Evolutionary conservation across 495 filamentous ascomycete species (phyloP), one percentile per base, ranked within the genome.

Genomic region (Clavariopsis aquatica): DNA sequence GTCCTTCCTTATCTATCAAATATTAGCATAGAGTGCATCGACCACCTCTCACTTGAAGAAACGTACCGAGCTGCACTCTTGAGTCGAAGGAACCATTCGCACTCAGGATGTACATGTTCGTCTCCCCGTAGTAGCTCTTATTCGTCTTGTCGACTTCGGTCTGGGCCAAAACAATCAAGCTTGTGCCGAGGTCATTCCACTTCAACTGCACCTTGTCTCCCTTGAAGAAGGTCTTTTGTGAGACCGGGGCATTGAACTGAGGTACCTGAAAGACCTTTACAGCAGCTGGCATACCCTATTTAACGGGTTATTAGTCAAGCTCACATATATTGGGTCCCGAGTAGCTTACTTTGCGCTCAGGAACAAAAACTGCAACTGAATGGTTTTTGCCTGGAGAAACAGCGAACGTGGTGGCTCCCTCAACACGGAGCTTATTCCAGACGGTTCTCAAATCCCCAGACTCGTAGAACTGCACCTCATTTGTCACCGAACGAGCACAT

Each of bases 91-190:
- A 86, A 49, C 93, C 93, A 71, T 89, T 93, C 54, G 92, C 88
- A 76, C 91, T 96, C 59, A 98, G 83, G 69, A 98, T 82, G 78
- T 98, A 98, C 73, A 98, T 85, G 57, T 90, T 98, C 1, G 94
- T 98, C 81, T 98, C 94, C 71, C 95, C 94, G 69, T 98, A 97
- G 79, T 98, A 98, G 80, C 89, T 96, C 84, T 96, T 96, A 73
- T 94, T 94, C 38, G 92, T 91, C 76, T 93, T 94, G 77, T 98
- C 94, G 45, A 98, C 94, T 51, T 98, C 94, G 15, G 94, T 98
- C 80, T 98, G 94, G 66, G 94, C 93, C 72, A 98, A 85, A 67
- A 98, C 93, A 75, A 98, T 91, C 70, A 98, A 76, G 70, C 84
- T 92, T 10, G 91, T 96, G 17, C 94, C 94, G 57, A 90, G 82